These are phyloP conservation scores for Danielia oregonensis DNA, from an alignment of 805 yeast genomes.

Conservation along the genomic window DNA sequence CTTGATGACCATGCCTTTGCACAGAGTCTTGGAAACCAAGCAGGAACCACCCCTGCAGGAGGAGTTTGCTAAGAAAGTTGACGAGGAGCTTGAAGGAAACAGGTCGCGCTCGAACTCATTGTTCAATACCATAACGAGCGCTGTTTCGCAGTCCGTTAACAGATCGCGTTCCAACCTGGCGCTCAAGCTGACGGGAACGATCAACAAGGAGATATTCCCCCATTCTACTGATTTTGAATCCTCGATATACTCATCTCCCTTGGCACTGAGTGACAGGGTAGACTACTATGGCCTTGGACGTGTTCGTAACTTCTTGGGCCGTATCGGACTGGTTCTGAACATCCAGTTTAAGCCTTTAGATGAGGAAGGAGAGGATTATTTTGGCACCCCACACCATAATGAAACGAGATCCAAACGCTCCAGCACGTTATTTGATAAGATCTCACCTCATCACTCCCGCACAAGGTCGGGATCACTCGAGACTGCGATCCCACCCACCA, in stretches of 20 bases:
- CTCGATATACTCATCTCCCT: conserved; percentile 10
- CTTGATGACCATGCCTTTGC: conserved; percentile 22
- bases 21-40: conserved; percentile 26
- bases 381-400: not conserved
- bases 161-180: conserved; percentile 35
- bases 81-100: conserved; percentile 11
- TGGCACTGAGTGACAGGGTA: conserved; percentile 4
- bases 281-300: conserved; percentile 24
- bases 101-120: conserved; percentile 39
- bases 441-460: conserved; percentile 35
- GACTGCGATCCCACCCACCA: conserved; percentile 3
- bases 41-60: not conserved
- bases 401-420: conserved; percentile 10
- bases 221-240: conserved; percentile 16
- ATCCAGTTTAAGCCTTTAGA: conserved; percentile 6
- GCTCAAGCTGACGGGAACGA: conserved; percentile 10
- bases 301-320: conserved; percentile 34
- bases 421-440: conserved; percentile 23
- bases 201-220: conserved; percentile 25
- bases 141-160: conserved; percentile 22
- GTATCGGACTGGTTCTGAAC: conserved; percentile 22
- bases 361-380: not conserved
- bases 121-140: conserved; percentile 34
- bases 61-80: not conserved
- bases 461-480: conserved; percentile 39